Percentiles rank a stretch among this genome's conserved stretches.
phyloP scores from a whole-genome alignment of 345 rosid species.

The Carallia brachiata region DNA sequence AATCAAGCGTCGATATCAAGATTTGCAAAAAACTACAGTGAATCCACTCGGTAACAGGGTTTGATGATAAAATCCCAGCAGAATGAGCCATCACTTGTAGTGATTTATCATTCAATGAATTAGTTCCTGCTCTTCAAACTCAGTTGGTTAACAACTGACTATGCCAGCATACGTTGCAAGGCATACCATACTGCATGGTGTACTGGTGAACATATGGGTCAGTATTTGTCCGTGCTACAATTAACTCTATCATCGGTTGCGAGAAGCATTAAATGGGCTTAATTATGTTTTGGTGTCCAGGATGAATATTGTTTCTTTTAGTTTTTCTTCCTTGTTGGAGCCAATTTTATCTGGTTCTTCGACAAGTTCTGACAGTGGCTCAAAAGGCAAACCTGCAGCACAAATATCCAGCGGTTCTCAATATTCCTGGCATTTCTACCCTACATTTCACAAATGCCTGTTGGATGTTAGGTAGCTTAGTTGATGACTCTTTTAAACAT shows the following conservation, averaged over 20 bases:
- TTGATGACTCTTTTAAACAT: no score
- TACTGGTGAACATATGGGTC: background rate
- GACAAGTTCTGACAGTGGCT: background rate
- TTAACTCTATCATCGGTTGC: background rate
- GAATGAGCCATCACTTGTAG: no score
- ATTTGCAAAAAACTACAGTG: no score
- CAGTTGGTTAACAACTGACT: background rate
- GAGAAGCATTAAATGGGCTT: background rate
- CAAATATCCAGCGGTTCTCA: no score
- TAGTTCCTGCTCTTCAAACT: no score
- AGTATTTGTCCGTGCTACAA: background rate
- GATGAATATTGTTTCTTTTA: background rate
- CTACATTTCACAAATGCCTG: no score
- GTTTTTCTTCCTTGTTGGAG: background rate
- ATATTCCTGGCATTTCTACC: no score
- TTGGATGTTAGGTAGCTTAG: no score
- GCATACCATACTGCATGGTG: background rate
- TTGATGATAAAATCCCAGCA: no score
- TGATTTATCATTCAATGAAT: no score
- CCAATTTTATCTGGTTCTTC: no score
- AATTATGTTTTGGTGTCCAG: background rate
- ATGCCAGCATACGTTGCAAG: background rate
- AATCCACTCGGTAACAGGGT: background rate
- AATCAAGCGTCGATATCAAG: background rate
- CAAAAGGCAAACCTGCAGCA: background rate